Percentiles rank a stretch among this genome's conserved stretches.
Conservation (phyloP, 495 filamentous ascomycete genomes). For the Neurospora sp. region DNA sequence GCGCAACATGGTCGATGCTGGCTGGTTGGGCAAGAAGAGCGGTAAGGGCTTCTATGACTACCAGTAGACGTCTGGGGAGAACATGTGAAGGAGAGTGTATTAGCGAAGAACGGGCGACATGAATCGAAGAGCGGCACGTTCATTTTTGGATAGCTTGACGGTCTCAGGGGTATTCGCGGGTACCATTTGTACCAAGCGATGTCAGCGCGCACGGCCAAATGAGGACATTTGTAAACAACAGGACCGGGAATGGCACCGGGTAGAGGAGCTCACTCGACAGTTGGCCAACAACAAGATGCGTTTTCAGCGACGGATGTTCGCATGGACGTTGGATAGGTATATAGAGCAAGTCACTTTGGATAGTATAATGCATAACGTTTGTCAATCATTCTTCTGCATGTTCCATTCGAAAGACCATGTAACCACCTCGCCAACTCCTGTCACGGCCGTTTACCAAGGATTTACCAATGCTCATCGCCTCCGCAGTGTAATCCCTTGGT, state of each 20-base stretch:
- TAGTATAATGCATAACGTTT: not conserved
- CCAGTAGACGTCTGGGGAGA: constrained; percentile 6
- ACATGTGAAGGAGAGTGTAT: not conserved
- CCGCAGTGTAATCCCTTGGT: not conserved
- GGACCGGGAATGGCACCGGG: not conserved
- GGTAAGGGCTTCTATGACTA: constrained; percentile 97
- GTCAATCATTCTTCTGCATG: no score
- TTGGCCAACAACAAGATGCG: not conserved
- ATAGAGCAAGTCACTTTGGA: not conserved
- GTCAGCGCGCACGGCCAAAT: not conserved
- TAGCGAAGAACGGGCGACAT: not conserved
- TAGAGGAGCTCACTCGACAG: not conserved
- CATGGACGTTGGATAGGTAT: not conserved
- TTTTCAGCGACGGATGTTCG: not conserved
- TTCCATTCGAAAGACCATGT: no score
- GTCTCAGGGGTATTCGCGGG: not conserved
- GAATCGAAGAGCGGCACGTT: not conserved
- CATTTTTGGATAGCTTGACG: not conserved
- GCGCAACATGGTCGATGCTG: constrained; percentile 92
- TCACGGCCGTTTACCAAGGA: not conserved
- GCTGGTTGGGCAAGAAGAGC: constrained; percentile 96
- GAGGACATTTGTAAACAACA: not conserved
- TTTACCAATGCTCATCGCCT: not conserved
- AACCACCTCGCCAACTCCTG: not conserved
- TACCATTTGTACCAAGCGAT: not conserved